Evolutionary conservation across 306 rosid species (phyloP).

Genomic region (Castanea crenata): DNA sequence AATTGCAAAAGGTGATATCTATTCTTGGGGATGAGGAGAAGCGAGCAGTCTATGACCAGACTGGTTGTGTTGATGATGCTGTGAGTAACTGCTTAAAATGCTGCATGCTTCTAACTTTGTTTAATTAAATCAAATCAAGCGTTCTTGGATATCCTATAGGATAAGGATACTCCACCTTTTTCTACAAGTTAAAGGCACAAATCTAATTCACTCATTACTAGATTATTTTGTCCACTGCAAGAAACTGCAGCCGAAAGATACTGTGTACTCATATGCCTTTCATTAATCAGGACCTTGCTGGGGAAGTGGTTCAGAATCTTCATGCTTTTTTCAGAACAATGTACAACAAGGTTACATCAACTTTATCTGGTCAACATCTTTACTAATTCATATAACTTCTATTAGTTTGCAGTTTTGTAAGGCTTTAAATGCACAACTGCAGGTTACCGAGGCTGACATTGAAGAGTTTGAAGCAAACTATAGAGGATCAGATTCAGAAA

Average conservation of each 20-base stretch:
- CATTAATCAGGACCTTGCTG: slow-evolving; percentile 73
- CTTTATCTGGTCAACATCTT: slow-evolving; percentile 1
- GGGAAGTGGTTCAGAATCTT: slow-evolving; percentile 67
- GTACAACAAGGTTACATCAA: slow-evolving; percentile 63
- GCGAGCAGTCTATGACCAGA: slow-evolving; percentile 81
- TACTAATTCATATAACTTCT: neutral
- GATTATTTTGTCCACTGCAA: neutral
- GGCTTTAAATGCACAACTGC: neutral
- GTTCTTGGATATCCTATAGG: neutral
- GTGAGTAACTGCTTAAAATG: slow-evolving; percentile 40
- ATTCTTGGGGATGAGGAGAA: slow-evolving; percentile 94
- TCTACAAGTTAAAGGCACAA: neutral
- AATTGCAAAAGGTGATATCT: slow-evolving; percentile 81
- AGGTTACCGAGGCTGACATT: slow-evolving; percentile 88
- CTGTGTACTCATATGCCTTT: neutral
- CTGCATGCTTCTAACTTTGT: neutral
- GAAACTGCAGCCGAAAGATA: neutral
- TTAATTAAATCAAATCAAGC: neutral
- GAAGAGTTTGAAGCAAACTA: slow-evolving; percentile 87
- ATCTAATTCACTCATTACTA: neutral
- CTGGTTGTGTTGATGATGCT: slow-evolving; percentile 77
- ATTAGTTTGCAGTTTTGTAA: neutral
- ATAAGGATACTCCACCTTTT: neutral
- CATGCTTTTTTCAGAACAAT: slow-evolving; percentile 51
- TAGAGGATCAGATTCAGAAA: slow-evolving; percentile 81